phyloP scores from a whole-genome alignment of 176 grass and related monocot species.

The Eremochloa ophiuroides region DNA sequence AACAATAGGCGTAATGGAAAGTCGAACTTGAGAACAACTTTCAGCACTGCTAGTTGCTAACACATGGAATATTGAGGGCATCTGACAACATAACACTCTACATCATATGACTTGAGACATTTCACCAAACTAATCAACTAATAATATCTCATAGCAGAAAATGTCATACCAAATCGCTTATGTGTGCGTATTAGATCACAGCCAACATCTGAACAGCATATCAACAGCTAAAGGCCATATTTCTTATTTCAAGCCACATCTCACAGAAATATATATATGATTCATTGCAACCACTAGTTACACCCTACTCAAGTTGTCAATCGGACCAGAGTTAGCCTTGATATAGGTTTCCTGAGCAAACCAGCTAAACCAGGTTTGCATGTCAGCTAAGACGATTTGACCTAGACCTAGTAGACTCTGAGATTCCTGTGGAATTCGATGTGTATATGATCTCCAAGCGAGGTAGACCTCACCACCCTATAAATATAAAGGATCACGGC shows the following conservation, averaged over 20 bases:
- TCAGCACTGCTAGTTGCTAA: too few relatives aligned
- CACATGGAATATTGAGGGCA: not conserved
- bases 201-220: not conserved
- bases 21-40: constrained; percentile 11
- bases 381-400: too few relatives aligned
- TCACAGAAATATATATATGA: not conserved
- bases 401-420: too few relatives aligned
- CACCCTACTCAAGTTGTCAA: too few relatives aligned
- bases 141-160: not conserved
- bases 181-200: not conserved
- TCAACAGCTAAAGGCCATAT: not conserved
- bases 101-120: not conserved
- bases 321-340: too few relatives aligned
- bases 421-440: too few relatives aligned
- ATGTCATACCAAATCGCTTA: not conserved
- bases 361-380: too few relatives aligned
- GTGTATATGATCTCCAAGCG: too few relatives aligned
- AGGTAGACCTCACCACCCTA: too few relatives aligned
- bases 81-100: not conserved
- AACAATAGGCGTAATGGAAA: not conserved
- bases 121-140: constrained; percentile 5
- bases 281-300: not conserved
- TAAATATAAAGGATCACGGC: too few relatives aligned
- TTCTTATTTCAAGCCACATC: not conserved
- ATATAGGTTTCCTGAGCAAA: too few relatives aligned